phyloP scores from a whole-genome alignment of 1,139 yeast species.

The Nadsonia starkeyi-henricii region DNA sequence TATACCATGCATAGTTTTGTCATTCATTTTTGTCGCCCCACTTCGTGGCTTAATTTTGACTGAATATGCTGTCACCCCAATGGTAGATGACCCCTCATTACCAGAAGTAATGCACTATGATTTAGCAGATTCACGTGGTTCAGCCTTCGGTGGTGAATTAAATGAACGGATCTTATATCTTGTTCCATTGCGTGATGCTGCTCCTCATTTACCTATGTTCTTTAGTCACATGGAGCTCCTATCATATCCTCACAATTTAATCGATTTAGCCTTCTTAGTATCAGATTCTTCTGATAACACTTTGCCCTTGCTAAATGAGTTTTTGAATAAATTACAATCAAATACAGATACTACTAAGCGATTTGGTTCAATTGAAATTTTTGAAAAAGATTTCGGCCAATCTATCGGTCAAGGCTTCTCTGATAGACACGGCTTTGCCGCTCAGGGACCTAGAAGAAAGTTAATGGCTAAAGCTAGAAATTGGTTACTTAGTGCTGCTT shows the following conservation, averaged over 20 bases:
- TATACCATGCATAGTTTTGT: background rate
- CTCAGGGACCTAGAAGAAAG: conserved; percentile 61
- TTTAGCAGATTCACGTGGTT: conserved; percentile 34
- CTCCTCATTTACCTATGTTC: conserved; percentile 53
- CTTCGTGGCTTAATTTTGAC: background rate
- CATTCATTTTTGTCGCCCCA: background rate
- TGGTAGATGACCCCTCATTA: background rate
- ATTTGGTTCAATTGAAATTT: conserved; percentile 43
- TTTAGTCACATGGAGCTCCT: conserved; percentile 44
- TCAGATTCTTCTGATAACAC: conserved; percentile 60
- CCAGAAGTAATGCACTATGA: conserved; percentile 38
- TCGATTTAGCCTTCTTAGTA: conserved; percentile 51
- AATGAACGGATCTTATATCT: conserved; percentile 46
- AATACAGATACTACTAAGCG: conserved; percentile 47
- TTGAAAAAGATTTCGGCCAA: conserved; percentile 52
- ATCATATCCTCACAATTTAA: conserved; percentile 52
- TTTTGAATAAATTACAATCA: conserved; percentile 35
- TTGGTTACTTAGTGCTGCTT: conserved; percentile 49
- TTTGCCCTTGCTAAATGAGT: conserved; percentile 32
- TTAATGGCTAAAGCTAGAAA: conserved; percentile 63
- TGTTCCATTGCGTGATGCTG: conserved; percentile 61
- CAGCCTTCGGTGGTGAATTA: conserved; percentile 42
- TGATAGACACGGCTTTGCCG: conserved; percentile 61
- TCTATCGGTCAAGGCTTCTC: conserved; percentile 71
- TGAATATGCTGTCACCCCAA: background rate